Evolutionary conservation across 768 basidiomycete genomes (phyloP).

Genomic region (Amanita jacksonii): DNA sequence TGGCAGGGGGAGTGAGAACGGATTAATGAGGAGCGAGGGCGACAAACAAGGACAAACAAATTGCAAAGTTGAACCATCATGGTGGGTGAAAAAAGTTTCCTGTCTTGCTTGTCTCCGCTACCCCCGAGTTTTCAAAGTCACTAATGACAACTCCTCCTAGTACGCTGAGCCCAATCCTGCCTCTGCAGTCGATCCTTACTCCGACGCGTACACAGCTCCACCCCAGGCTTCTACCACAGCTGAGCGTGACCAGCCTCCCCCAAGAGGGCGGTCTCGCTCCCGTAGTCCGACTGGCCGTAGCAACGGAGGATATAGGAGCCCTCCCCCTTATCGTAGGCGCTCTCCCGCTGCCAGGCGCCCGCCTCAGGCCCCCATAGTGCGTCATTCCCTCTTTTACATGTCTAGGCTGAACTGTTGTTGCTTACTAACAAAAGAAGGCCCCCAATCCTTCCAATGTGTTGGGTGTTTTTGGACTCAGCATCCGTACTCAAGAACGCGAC

Average conservation of each 20-base stretch:
- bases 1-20: not conserved
- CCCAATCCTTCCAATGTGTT: slow-evolving; percentile 84
- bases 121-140: slow-evolving; percentile 7
- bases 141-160: slow-evolving; percentile 24
- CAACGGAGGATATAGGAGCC: slow-evolving; percentile 44
- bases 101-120: slow-evolving; percentile 8
- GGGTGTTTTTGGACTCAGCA: slow-evolving; percentile 97
- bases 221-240: slow-evolving; percentile 39
- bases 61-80: slow-evolving; percentile 56
- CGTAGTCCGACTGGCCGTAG: slow-evolving; percentile 52
- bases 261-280: slow-evolving; percentile 68
- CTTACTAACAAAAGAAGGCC: slow-evolving; percentile 52
- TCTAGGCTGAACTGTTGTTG: slow-evolving; percentile 13
- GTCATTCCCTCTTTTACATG: slow-evolving; percentile 22
- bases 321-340: slow-evolving; percentile 40
- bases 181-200: slow-evolving; percentile 66
- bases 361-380: slow-evolving; percentile 63
- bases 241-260: slow-evolving; percentile 44
- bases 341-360: slow-evolving; percentile 58
- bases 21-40: slow-evolving; percentile 14
- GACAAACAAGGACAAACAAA: slow-evolving; percentile 37
- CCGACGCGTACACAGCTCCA: slow-evolving; percentile 71
- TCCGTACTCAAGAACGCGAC: slow-evolving; percentile 88
- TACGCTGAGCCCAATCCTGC: slow-evolving; percentile 53
- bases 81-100: slow-evolving; percentile 35